These are phyloP conservation scores for Globisporangium nagaii DNA, from an alignment of 352 stramenopile species.

Conservation along the genomic window DNA sequence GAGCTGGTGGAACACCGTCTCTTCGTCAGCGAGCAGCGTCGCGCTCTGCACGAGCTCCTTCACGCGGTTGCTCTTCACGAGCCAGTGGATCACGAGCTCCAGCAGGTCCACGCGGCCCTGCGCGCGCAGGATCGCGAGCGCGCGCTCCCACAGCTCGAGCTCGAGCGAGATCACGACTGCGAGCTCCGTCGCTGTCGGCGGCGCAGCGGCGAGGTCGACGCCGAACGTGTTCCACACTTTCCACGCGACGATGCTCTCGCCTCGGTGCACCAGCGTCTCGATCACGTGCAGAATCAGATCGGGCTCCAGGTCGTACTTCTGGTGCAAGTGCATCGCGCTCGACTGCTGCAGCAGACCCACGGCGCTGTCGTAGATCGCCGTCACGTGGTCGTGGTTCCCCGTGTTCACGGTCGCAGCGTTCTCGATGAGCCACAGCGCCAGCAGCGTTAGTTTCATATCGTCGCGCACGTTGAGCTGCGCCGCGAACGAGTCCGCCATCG, in stretches of 20 bases:
- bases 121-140: slow-evolving; percentile 51
- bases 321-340: slow-evolving; percentile 66
- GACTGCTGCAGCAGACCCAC: slow-evolving; percentile 61
- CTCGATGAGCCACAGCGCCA: slow-evolving; percentile 77
- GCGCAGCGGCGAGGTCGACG: slow-evolving; percentile 42
- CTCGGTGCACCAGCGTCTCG: slow-evolving; percentile 71
- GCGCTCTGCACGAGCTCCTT: slow-evolving; percentile 68
- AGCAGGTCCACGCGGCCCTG: slow-evolving; percentile 58
- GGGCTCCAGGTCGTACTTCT: slow-evolving; percentile 66
- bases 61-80: slow-evolving; percentile 61
- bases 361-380: slow-evolving; percentile 56
- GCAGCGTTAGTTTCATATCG: slow-evolving; percentile 78
- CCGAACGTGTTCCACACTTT: slow-evolving; percentile 84
- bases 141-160: slow-evolving; percentile 68
- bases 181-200: slow-evolving; percentile 52
- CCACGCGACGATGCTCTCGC: slow-evolving; percentile 71
- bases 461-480: slow-evolving; percentile 67
- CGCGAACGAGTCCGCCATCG: slow-evolving; percentile 62
- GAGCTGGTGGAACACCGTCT: slow-evolving; percentile 56
- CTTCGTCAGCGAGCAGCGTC: slow-evolving; percentile 47
- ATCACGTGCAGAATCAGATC: slow-evolving; percentile 72
- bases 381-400: slow-evolving; percentile 50
- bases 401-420: slow-evolving; percentile 74
- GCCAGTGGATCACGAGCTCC: slow-evolving; percentile 60
- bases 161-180: slow-evolving; percentile 74